These are phyloP conservation scores for Trichophyton schoenleinii DNA, from an alignment of 2,329 filamentous ascomycete genomes.

Conservation along the genomic window DNA sequence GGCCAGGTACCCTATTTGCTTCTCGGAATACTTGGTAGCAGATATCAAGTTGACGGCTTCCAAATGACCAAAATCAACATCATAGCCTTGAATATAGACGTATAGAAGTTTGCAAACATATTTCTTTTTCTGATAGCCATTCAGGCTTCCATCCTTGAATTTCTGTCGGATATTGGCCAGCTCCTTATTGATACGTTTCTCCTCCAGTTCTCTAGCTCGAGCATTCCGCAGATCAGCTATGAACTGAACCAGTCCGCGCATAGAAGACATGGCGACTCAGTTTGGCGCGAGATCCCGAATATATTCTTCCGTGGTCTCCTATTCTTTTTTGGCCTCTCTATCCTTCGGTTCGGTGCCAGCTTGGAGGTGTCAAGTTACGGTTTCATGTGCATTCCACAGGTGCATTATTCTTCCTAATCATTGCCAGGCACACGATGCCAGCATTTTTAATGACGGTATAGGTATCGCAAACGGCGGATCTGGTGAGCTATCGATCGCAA, in stretches of 20 bases:
- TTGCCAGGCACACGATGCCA: conserved; percentile 1
- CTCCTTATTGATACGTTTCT: conserved; percentile 99
- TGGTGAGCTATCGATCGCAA: neutral
- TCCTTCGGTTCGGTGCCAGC: neutral
- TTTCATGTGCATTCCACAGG: neutral
- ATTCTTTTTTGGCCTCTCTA: neutral
- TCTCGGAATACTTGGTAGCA: conserved; percentile 93
- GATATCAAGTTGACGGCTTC: conserved; percentile 97
- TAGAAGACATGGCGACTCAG: conserved; percentile 32
- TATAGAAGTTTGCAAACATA: conserved; percentile 99
- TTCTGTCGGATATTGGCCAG: conserved; percentile 96
- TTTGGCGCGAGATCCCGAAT: neutral
- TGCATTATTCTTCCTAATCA: conserved; percentile 7
- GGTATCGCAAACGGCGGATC: neutral
- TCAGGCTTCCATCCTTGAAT: conserved; percentile 89
- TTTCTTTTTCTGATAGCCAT: conserved; percentile 99
- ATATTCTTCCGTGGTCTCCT: neutral
- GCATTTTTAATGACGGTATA: neutral
- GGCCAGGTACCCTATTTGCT: conserved; percentile 96
- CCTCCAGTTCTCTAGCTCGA: conserved; percentile 84
- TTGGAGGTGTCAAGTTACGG: conserved; percentile 6
- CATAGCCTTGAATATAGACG: conserved; percentile 97
- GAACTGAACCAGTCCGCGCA: conserved; percentile 81
- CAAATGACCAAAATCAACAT: conserved; percentile 96
- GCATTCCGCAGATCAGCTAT: conserved; percentile 95